Percentiles rank a stretch among this genome's conserved stretches.
phyloP scores from a whole-genome alignment of 495 filamentous ascomycete genomes.

The Podospora didyma region DNA sequence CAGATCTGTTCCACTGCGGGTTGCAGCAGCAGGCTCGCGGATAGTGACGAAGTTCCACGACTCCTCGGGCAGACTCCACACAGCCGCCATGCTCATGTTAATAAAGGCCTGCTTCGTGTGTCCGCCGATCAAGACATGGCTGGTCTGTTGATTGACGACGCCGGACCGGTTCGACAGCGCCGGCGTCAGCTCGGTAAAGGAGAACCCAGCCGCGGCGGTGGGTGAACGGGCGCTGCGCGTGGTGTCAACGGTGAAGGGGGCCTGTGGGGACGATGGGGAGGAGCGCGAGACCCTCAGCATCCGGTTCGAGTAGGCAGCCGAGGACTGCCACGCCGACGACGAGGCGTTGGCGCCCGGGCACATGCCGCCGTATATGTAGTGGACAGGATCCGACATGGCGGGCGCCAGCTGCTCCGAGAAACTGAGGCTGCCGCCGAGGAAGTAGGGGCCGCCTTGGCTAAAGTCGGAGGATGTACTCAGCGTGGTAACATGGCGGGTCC shows the following conservation, averaged over 20 bases:
- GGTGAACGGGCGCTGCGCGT: slow-evolving; percentile 42
- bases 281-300: slow-evolving; percentile 60
- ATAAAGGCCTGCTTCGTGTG: slow-evolving; percentile 81
- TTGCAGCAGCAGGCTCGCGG: slow-evolving; percentile 34
- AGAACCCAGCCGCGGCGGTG: slow-evolving; percentile 83
- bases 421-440: slow-evolving; percentile 60
- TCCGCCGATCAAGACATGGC: slow-evolving; percentile 79
- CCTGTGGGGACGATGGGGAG: slow-evolving; percentile 35
- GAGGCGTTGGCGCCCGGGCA: slow-evolving; percentile 55
- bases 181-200: slow-evolving; percentile 64
- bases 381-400: slow-evolving; percentile 36
- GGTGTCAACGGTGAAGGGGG: slow-evolving; percentile 16
- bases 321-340: slow-evolving; percentile 50
- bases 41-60: slow-evolving; percentile 79
- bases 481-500: slow-evolving; percentile 24
- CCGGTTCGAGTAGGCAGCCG: slow-evolving; percentile 70
- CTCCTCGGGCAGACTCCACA: slow-evolving; percentile 82
- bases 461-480: slow-evolving; percentile 15
- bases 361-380: slow-evolving; percentile 87
- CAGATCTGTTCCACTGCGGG: not conserved
- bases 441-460: slow-evolving; percentile 51
- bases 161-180: slow-evolving; percentile 53
- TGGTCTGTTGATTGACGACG: slow-evolving; percentile 59
- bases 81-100: slow-evolving; percentile 86
- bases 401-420: slow-evolving; percentile 61